A percentile compares a stretch with the other conserved stretches of the same genome.
phyloP scores from a whole-genome alignment of 306 rosid species.

The Astragalus glycyphyllos region DNA sequence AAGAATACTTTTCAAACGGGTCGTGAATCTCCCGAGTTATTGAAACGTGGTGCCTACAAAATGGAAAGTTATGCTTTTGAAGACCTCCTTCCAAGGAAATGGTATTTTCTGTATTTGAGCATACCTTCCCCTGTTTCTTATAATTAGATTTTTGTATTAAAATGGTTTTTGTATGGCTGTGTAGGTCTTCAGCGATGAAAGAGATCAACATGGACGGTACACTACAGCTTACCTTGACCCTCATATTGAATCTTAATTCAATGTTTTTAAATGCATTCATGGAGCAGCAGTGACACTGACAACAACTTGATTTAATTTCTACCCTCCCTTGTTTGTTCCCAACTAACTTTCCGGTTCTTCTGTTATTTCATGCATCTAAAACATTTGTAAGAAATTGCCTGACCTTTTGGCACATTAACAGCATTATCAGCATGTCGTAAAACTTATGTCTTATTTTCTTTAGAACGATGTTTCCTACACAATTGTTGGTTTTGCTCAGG shows the following conservation, averaged over 20 bases:
- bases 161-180: conserved; percentile 42
- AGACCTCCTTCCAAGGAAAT: conserved; percentile 54
- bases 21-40: conserved; percentile 46
- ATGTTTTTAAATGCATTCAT: conserved; percentile 10
- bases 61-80: conserved; percentile 54
- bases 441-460: conserved; percentile 16
- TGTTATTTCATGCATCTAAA: conserved; percentile 20
- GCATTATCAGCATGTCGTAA: conserved; percentile 23
- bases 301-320: conserved; percentile 20
- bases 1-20: conserved; percentile 55
- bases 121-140: conserved; percentile 27
- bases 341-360: conserved; percentile 27
- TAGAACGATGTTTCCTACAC: background rate
- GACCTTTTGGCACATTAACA: conserved; percentile 38
- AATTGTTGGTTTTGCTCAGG: conserved; percentile 7
- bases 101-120: conserved; percentile 44
- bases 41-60: conserved; percentile 43
- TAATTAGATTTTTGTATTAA: conserved; percentile 35
- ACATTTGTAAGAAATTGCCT: conserved; percentile 26
- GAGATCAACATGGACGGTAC: conserved; percentile 64
- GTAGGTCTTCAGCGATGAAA: conserved; percentile 64
- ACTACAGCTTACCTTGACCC: conserved; percentile 51
- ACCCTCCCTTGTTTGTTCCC: conserved; percentile 3
- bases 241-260: conserved; percentile 19
- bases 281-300: conserved; percentile 23